Evolutionary conservation across 176 grass and related monocot species (phyloP).

Genomic region (Lolium rigidum): DNA sequence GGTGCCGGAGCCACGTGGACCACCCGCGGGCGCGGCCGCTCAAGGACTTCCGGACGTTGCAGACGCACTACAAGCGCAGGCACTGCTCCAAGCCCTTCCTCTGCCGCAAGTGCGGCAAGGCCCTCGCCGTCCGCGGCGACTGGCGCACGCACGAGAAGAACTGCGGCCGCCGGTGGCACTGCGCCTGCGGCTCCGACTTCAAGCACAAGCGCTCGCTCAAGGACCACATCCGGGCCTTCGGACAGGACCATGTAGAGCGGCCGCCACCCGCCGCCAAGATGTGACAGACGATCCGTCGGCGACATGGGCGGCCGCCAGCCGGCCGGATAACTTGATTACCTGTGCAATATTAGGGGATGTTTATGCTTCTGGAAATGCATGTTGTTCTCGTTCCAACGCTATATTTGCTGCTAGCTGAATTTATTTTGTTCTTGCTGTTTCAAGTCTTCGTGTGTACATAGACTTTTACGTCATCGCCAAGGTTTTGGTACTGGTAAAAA

Average conservation of each 20-base stretch:
- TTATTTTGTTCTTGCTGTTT: not conserved
- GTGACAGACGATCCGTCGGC: not conserved
- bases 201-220: constrained; percentile 83
- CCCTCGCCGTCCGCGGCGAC: constrained; percentile 89
- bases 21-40: constrained; percentile 61
- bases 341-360: not conserved
- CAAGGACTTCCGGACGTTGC: constrained; percentile 76
- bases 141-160: constrained; percentile 98
- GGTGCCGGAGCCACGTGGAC: constrained; percentile 65
- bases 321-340: not conserved
- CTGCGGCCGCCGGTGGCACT: constrained; percentile 63
- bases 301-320: not conserved
- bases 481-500: no score
- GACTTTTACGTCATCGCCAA: not conserved
- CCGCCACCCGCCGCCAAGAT: constrained; percentile 19
- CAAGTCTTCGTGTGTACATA: not conserved
- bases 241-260: constrained; percentile 45
- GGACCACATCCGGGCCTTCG: constrained; percentile 69
- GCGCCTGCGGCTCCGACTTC: constrained; percentile 69
- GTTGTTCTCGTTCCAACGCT: not conserved
- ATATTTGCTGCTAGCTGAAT: constrained; percentile 2
- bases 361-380: not conserved
- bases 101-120: constrained; percentile 74
- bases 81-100: constrained; percentile 68
- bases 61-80: constrained; percentile 72